Evolutionary conservation across 192 early-diverging fungal species (phyloP).

Genomic region (Geranomyces michiganensis): DNA sequence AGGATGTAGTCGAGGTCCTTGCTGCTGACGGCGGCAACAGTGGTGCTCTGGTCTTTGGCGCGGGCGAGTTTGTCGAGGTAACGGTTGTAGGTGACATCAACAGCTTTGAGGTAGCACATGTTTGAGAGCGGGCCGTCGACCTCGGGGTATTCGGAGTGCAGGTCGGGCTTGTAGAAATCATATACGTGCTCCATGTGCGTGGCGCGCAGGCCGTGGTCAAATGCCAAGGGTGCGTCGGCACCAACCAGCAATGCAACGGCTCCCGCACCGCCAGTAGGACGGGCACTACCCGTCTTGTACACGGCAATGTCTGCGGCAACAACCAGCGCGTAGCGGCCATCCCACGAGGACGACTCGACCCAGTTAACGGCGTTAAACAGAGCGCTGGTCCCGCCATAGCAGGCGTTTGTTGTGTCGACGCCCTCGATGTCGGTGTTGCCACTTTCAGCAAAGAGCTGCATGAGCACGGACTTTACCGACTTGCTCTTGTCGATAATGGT

Average conservation of each 20-base stretch:
- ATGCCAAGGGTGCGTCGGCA: slow-evolving; percentile 88
- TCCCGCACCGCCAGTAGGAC: slow-evolving; percentile 93
- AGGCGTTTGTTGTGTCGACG: slow-evolving; percentile 97
- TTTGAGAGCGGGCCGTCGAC: slow-evolving; percentile 96
- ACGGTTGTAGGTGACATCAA: slow-evolving; percentile 85
- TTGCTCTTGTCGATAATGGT: slow-evolving; percentile 99
- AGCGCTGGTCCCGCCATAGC: slow-evolving; percentile 96
- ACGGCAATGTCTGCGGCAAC: slow-evolving; percentile 94
- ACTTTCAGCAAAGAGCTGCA: slow-evolving; percentile 89
- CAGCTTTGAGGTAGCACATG: slow-evolving; percentile 87
- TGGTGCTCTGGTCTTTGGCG: slow-evolving; percentile 34
- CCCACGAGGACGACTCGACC: slow-evolving; percentile 92
- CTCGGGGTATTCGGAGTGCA: slow-evolving; percentile 94
- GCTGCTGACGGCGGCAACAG: slow-evolving; percentile 19
- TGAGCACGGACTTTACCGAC: slow-evolving; percentile 94
- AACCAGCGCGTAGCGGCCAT: slow-evolving; percentile 76
- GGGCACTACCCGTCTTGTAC: slow-evolving; percentile 87
- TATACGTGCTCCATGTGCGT: slow-evolving; percentile 97
- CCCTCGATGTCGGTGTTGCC: slow-evolving; percentile 95
- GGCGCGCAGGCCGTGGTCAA: slow-evolving; percentile 84
- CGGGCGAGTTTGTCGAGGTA: slow-evolving; percentile 74
- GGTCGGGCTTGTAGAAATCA: slow-evolving; percentile 99
- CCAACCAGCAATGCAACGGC: slow-evolving; percentile 90
- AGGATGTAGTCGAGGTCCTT: slow-evolving; percentile 77
- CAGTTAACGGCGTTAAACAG: slow-evolving; percentile 98